These are phyloP conservation scores for Talaromyces sp. DNA, from an alignment of 2,329 filamentous ascomycete genomes.

Conservation along the genomic window DNA sequence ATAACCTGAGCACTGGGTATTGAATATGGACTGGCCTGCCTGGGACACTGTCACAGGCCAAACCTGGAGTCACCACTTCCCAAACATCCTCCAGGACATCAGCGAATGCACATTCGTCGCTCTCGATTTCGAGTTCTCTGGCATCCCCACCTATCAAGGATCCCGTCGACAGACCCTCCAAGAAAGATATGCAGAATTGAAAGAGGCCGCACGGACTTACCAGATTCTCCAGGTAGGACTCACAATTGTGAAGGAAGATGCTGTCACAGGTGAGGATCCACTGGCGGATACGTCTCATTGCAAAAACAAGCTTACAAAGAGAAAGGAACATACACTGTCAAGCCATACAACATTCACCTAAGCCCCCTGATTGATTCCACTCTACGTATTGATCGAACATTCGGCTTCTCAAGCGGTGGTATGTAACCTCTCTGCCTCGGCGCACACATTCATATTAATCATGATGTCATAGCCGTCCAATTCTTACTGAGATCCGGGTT, in stretches of 20 bases:
- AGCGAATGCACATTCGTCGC: conserved; percentile 61
- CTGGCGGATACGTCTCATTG: not conserved
- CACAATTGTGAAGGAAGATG: conserved; percentile 62
- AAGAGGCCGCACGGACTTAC: conserved; percentile 60
- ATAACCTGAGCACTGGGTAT: not conserved
- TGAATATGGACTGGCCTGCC: conserved; percentile 50
- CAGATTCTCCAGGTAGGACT: conserved; percentile 67
- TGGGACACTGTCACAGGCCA: conserved; percentile 42
- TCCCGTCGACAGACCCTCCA: conserved; percentile 53
- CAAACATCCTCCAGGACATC: conserved; percentile 58
- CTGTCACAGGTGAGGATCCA: conserved; percentile 44
- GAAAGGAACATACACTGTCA: conserved; percentile 54
- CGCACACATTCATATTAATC: not conserved
- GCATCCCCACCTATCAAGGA: conserved; percentile 52
- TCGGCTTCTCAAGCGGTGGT: conserved; percentile 58
- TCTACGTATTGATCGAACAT: conserved; percentile 60
- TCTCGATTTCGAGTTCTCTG: conserved; percentile 67
- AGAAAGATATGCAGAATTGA: conserved; percentile 61
- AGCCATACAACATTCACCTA: conserved; percentile 65
- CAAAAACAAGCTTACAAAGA: not conserved
- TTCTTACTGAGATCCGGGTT: conserved; percentile 62
- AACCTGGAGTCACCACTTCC: conserved; percentile 52
- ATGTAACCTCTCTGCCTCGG: conserved; percentile 32
- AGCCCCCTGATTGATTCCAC: conserved; percentile 55
- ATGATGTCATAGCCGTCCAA: conserved; percentile 50